Evolutionary conservation across 495 filamentous ascomycete species (phyloP).

Genomic region (Pseudomonodictys pantanalensis): DNA sequence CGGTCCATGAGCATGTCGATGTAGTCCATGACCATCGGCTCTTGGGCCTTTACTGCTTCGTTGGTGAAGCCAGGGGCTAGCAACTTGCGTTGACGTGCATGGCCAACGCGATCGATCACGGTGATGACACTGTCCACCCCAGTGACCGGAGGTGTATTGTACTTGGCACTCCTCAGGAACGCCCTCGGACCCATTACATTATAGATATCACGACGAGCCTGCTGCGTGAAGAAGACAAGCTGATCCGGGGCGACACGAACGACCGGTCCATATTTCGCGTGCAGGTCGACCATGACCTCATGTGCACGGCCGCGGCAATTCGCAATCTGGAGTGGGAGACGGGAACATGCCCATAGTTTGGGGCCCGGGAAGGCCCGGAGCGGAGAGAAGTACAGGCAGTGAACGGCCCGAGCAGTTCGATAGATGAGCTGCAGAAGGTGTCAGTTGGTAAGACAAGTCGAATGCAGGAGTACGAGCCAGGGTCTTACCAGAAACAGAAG

Average conservation of each 20-base stretch:
- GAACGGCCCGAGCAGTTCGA: too few relatives aligned
- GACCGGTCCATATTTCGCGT: constrained; percentile 7
- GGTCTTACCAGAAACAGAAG: too few relatives aligned
- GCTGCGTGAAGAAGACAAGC: not conserved
- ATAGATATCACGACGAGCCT: constrained; percentile 9
- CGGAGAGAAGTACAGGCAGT: constrained; percentile 1
- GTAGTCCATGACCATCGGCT: constrained; percentile 32
- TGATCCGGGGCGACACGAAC: not conserved
- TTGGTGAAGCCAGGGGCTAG: constrained; percentile 34
- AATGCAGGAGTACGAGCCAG: too few relatives aligned
- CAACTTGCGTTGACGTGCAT: constrained; percentile 27
- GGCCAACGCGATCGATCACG: constrained; percentile 28
- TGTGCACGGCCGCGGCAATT: not conserved
- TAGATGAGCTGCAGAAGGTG: too few relatives aligned
- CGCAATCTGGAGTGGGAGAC: not conserved
- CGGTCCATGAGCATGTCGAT: constrained; percentile 32
- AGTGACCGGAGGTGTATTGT: too few relatives aligned
- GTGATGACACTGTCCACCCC: too few relatives aligned
- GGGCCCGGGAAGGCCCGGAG: not conserved
- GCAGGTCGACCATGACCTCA: not conserved
- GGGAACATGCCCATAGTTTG: constrained; percentile 1
- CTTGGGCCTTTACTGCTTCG: constrained; percentile 33
- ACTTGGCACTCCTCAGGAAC: too few relatives aligned
- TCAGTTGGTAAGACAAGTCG: not conserved
- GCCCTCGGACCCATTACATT: not conserved